These are phyloP conservation scores for Albifimbria verrucaria DNA, from an alignment of 2,329 filamentous ascomycete genomes.

Conservation along the genomic window DNA sequence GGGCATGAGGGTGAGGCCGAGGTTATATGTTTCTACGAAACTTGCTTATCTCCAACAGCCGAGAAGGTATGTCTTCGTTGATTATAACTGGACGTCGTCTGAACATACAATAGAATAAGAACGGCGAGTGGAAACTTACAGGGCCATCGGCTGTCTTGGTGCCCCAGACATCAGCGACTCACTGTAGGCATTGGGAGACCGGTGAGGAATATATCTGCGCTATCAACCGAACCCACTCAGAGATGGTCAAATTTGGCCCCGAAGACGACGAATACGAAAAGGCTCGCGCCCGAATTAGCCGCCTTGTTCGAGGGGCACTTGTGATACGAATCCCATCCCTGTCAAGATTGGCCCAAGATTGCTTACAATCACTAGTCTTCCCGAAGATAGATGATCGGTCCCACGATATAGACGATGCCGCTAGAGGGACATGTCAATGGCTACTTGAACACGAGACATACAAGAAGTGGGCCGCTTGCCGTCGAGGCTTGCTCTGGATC, in stretches of 20 bases:
- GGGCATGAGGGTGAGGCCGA: constrained; percentile 10
- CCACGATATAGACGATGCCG: background rate
- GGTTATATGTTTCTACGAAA: constrained; percentile 21
- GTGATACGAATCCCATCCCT: background rate
- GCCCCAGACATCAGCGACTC: constrained; percentile 17
- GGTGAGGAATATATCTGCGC: constrained; percentile 15
- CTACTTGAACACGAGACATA: constrained; percentile 6
- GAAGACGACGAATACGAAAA: constrained; percentile 12
- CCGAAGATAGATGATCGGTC: background rate
- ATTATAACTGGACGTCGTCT: background rate
- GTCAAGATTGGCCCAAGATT: background rate
- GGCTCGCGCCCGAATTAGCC: background rate
- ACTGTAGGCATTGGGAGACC: constrained; percentile 14
- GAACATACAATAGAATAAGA: constrained; percentile 10
- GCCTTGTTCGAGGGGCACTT: background rate
- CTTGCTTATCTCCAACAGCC: constrained; percentile 16
- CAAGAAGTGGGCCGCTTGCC: constrained; percentile 6
- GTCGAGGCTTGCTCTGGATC: constrained; percentile 41
- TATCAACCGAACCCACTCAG: constrained; percentile 16
- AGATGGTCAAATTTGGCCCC: constrained; percentile 21
- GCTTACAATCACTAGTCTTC: background rate
- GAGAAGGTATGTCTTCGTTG: constrained; percentile 7
- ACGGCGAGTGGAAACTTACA: constrained; percentile 17
- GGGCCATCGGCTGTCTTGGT: constrained; percentile 16
- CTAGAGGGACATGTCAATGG: constrained; percentile 15